A percentile compares a stretch with the other conserved stretches of the same genome.
Conservation (phyloP, 73 alveolate genomes). For the Tetrahymena thermophila region DNA sequence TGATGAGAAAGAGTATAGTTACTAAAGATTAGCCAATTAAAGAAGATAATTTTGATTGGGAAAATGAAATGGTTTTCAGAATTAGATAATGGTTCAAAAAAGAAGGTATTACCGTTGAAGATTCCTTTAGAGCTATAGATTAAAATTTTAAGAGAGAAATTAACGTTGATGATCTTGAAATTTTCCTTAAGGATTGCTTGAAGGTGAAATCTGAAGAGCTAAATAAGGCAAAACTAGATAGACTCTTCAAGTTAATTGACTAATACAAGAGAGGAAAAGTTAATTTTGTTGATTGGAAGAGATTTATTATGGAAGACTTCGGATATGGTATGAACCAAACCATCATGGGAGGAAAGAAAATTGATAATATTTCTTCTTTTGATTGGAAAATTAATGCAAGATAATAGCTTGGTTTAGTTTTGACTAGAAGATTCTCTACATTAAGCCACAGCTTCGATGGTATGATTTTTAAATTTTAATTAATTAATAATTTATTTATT, state of each 20-base stretch:
- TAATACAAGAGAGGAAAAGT: conserved; percentile 61
- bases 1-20: conserved; percentile 45
- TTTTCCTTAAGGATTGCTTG: conserved; percentile 48
- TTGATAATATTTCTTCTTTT: conserved; percentile 47
- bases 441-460: conserved; percentile 53
- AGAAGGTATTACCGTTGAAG: conserved; percentile 64
- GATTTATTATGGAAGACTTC: conserved; percentile 61
- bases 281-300: conserved; percentile 67
- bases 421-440: conserved; percentile 51
- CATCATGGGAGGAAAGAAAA: conserved; percentile 33
- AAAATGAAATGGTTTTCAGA: conserved; percentile 52
- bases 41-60: conserved; percentile 84
- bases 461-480: not conserved
- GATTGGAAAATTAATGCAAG: conserved; percentile 77
- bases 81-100: conserved; percentile 67
- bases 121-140: conserved; percentile 74
- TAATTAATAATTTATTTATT: not conserved
- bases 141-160: conserved; percentile 78
- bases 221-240: conserved; percentile 56
- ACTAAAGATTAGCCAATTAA: not conserved
- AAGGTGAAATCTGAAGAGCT: conserved; percentile 54
- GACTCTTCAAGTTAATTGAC: conserved; percentile 76
- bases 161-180: conserved; percentile 56
- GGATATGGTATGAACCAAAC: conserved; percentile 27
- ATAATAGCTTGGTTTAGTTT: conserved; percentile 58